phyloP scores from a whole-genome alignment of 176 grass and related monocot species.

The Bromus sterilis region DNA sequence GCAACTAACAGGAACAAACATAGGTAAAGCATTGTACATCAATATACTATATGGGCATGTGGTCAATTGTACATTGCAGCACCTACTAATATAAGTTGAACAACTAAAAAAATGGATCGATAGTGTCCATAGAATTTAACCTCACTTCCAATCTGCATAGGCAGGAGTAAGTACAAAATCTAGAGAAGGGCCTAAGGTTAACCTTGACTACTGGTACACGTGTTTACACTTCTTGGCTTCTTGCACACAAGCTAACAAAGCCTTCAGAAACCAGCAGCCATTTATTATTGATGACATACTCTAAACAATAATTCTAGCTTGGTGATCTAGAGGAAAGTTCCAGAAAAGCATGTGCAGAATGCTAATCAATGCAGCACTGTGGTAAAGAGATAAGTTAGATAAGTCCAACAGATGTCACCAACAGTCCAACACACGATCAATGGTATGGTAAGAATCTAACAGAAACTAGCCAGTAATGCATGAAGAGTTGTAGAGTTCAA shows the following conservation, averaged over 20 bases:
- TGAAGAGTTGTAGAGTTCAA: background rate
- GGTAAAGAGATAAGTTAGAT: background rate
- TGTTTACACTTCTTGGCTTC: background rate
- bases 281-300: background rate
- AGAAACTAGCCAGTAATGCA: background rate
- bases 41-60: slow-evolving; percentile 4
- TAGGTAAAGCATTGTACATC: background rate
- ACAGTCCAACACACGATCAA: background rate
- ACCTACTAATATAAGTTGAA: background rate
- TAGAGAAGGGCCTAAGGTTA: background rate
- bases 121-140: background rate
- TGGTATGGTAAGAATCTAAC: background rate
- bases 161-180: background rate
- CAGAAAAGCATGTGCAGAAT: background rate
- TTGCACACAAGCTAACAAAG: background rate
- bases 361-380: background rate
- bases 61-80: background rate
- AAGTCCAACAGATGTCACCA: background rate
- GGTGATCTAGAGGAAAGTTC: background rate
- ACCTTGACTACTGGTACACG: background rate
- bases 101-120: background rate
- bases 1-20: background rate
- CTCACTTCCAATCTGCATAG: background rate
- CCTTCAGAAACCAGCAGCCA: background rate
- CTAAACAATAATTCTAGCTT: background rate